A percentile compares a stretch with the other conserved stretches of the same genome.
Conservation (phyloP, 768 basidiomycete species). For the Amyloporia xantha region DNA sequence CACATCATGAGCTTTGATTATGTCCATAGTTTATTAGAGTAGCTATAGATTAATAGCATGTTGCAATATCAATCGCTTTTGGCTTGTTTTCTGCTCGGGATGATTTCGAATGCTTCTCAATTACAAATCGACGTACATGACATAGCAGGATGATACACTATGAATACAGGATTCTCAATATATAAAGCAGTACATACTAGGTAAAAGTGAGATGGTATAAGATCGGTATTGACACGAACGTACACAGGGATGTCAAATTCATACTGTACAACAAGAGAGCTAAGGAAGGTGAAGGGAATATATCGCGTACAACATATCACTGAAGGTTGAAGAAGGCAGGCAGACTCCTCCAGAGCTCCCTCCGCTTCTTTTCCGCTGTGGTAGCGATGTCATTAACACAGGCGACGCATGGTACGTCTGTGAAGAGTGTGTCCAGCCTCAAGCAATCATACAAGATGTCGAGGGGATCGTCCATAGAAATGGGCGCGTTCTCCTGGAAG, state of each 20-base stretch:
- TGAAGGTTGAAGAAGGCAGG: slow-evolving; percentile 24
- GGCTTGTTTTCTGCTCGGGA: no score
- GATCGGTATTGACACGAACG: no score
- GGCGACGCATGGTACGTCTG: slow-evolving; percentile 22
- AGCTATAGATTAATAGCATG: background rate
- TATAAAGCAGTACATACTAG: no score
- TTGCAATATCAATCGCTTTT: background rate
- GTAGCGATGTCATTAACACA: slow-evolving; percentile 20
- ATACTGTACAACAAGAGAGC: no score
- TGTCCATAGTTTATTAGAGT: background rate
- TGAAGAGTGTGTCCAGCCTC: slow-evolving; percentile 20
- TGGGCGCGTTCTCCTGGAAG: slow-evolving; percentile 26
- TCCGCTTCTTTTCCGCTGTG: slow-evolving; percentile 22
- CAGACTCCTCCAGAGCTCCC: slow-evolving; percentile 23
- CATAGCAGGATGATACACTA: background rate
- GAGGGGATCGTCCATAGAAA: slow-evolving; percentile 26
- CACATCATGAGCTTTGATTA: background rate
- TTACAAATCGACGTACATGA: no score
- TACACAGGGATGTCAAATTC: no score
- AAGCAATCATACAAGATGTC: slow-evolving; percentile 25
- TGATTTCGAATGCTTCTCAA: no score
- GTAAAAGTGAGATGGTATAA: no score
- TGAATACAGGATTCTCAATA: background rate
- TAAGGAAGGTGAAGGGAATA: no score
- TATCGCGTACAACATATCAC: no score